Percentiles rank a stretch among this genome's conserved stretches.
These are phyloP conservation scores for Penicillium sclerotiorum DNA, from an alignment of 2,329 filamentous ascomycete species.

Conservation along the genomic window DNA sequence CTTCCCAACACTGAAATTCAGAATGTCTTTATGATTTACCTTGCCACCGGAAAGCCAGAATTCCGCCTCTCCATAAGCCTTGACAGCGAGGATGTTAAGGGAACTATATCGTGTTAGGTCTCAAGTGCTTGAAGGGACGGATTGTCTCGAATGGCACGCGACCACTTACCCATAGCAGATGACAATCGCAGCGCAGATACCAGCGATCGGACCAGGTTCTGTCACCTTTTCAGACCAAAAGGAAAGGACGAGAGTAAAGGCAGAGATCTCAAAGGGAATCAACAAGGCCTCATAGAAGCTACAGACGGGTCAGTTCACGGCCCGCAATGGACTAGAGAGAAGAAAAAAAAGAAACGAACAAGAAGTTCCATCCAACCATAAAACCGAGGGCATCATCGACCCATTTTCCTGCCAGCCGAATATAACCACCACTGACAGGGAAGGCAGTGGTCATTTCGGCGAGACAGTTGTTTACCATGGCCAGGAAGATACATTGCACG, in stretches of 20 bases:
- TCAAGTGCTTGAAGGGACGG: not conserved
- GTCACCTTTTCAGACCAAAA: slow-evolving; percentile 43
- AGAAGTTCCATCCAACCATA: slow-evolving; percentile 53
- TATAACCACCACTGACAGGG: slow-evolving; percentile 46
- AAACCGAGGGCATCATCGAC: slow-evolving; percentile 51
- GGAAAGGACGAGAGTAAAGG: slow-evolving; percentile 44
- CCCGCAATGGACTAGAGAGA: not conserved
- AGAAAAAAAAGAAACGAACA: slow-evolving; percentile 24
- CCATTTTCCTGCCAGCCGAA: slow-evolving; percentile 47
- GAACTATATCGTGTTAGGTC: slow-evolving; percentile 31
- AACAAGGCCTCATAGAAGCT: slow-evolving; percentile 44
- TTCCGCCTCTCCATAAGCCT: slow-evolving; percentile 69
- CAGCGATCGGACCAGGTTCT: slow-evolving; percentile 35
- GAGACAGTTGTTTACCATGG: slow-evolving; percentile 42
- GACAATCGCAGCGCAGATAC: slow-evolving; percentile 33
- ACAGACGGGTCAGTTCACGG: not conserved
- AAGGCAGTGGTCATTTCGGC: slow-evolving; percentile 51
- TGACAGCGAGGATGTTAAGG: slow-evolving; percentile 70
- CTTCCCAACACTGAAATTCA: too few relatives aligned
- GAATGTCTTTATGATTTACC: slow-evolving; percentile 8
- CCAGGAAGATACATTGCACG: slow-evolving; percentile 34
- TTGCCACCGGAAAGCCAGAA: slow-evolving; percentile 57
- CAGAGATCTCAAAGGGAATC: slow-evolving; percentile 47
- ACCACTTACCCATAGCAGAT: slow-evolving; percentile 29
- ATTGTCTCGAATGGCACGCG: not conserved